Evolutionary conservation across 202 grass and related monocot genomes (phyloP).

Genomic region (Cymbopogon flexuosus): DNA sequence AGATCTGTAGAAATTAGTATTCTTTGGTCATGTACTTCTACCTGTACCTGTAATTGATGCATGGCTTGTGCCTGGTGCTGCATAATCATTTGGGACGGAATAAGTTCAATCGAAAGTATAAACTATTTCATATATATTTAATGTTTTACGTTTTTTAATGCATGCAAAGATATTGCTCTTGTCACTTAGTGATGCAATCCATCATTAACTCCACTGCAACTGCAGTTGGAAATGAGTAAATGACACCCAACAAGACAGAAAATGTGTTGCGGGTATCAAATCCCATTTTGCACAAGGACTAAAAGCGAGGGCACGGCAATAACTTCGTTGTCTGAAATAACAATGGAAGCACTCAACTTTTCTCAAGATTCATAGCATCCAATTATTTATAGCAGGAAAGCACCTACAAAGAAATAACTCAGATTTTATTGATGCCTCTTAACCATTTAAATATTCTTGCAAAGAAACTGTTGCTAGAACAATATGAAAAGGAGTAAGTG

Average conservation of each 20-base stretch:
- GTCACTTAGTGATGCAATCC: neutral
- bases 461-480: neutral
- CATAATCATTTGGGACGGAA: slow-evolving; percentile 30
- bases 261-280: neutral
- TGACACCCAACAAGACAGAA: neutral
- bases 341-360: neutral
- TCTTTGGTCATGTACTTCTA: slow-evolving; percentile 43
- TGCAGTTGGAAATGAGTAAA: neutral
- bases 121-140: neutral
- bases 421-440: no score
- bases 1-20: slow-evolving; percentile 47
- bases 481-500: neutral
- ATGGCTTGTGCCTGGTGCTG: slow-evolving; percentile 20
- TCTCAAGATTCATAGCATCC: neutral
- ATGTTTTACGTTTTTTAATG: neutral
- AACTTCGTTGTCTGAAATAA: neutral
- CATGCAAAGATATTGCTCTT: neutral
- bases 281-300: neutral
- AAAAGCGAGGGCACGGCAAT: neutral
- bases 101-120: slow-evolving; percentile 28
- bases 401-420: neutral
- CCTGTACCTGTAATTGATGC: slow-evolving; percentile 19
- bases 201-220: neutral
- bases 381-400: neutral
- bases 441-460: neutral